phyloP scores from a whole-genome alignment of 1,284 basidiomycete species.

The Papiliotrema flavescens region DNA sequence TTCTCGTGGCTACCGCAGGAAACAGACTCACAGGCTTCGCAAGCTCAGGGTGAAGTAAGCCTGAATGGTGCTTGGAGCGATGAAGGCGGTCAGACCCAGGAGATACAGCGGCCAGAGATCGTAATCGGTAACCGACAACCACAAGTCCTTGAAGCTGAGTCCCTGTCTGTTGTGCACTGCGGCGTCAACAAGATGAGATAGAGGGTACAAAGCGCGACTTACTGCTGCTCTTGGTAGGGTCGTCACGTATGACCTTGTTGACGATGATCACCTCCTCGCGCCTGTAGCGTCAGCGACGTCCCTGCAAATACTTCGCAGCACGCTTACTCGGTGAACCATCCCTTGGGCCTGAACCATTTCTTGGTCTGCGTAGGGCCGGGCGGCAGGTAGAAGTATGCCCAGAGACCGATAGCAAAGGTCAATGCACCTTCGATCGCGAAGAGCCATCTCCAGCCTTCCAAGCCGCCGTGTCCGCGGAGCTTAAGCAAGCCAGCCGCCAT shows the following conservation, averaged over 20 bases:
- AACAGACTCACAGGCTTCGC: constrained; percentile 9
- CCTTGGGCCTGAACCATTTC: constrained; percentile 28
- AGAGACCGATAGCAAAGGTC: constrained; percentile 40
- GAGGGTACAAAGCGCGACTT: not conserved
- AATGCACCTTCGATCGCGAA: constrained; percentile 39
- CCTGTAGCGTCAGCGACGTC: constrained; percentile 2
- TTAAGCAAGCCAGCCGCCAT: constrained; percentile 42
- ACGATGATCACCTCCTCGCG: constrained; percentile 51
- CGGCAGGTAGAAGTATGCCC: constrained; percentile 40
- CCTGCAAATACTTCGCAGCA: too few relatives aligned
- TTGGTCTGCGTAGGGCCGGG: constrained; percentile 45
- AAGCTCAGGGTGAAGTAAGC: constrained; percentile 33
- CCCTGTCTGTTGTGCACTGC: constrained; percentile 52
- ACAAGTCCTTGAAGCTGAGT: constrained; percentile 24
- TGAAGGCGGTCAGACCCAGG: constrained; percentile 27
- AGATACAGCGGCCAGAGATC: constrained; percentile 50
- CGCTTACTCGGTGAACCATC: constrained; percentile 47
- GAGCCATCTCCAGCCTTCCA: constrained; percentile 42
- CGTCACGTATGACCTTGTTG: constrained; percentile 51
- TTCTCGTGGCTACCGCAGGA: not conserved
- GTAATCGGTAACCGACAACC: constrained; percentile 39
- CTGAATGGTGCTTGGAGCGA: constrained; percentile 29
- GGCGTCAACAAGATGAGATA: too few relatives aligned
- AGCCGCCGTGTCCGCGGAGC: constrained; percentile 33
- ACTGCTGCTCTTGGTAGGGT: constrained; percentile 44